Percentiles rank a stretch among this genome's conserved stretches.
Evolutionary conservation across 371 early-diverging fungal genomes (phyloP).

Genomic region (Capillidium heterosporum): DNA sequence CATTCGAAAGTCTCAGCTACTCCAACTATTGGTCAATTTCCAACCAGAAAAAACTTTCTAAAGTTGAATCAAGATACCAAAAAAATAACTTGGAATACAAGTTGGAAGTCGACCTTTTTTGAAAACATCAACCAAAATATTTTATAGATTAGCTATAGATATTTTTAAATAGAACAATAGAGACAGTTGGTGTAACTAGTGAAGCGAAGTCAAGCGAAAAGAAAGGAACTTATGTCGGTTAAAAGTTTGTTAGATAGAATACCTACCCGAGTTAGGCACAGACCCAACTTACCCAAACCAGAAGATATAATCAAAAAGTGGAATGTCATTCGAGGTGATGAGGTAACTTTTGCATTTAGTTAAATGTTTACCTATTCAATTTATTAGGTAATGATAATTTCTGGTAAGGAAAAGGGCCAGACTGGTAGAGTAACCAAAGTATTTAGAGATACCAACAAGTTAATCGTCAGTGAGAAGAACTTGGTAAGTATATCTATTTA

Average conservation of each 20-base stretch:
- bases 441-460: slow-evolving; percentile 24
- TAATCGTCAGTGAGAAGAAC: slow-evolving; percentile 31
- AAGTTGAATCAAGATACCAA: too few relatives aligned
- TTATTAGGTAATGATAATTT: slow-evolving; percentile 23
- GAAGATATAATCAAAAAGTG: slow-evolving; percentile 28
- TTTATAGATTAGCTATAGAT: too few relatives aligned
- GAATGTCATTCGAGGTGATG: slow-evolving; percentile 41
- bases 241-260: background rate
- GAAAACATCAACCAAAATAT: too few relatives aligned
- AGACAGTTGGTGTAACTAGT: too few relatives aligned
- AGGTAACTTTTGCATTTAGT: slow-evolving; percentile 12
- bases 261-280: slow-evolving; percentile 9
- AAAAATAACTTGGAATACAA: too few relatives aligned
- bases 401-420: slow-evolving; percentile 41
- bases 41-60: too few relatives aligned
- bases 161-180: too few relatives aligned
- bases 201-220: too few relatives aligned
- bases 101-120: too few relatives aligned
- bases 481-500: slow-evolving; percentile 16
- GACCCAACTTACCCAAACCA: slow-evolving; percentile 20
- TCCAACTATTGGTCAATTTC: too few relatives aligned
- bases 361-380: background rate
- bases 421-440: slow-evolving; percentile 33
- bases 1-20: too few relatives aligned
- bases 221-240: too few relatives aligned